These are phyloP conservation scores for Salvia rosmarinus DNA, from an alignment of 257 asterid genomes.

Conservation along the genomic window DNA sequence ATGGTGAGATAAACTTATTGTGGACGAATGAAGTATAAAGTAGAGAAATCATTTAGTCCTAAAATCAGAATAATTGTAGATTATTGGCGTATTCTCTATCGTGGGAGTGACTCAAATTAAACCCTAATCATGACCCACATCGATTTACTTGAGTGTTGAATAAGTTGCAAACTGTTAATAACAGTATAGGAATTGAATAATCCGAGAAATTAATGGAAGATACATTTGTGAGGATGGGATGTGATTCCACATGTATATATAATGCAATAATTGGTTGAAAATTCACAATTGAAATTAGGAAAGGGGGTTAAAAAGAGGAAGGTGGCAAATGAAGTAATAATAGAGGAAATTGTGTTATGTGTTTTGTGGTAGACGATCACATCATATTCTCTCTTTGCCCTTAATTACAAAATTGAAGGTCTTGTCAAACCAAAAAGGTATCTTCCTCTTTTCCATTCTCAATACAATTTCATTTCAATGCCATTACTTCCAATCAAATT, in stretches of 20 bases:
- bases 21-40: constrained; percentile 42
- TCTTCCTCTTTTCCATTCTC: constrained; percentile 37
- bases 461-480: constrained; percentile 41
- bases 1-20: too few relatives aligned
- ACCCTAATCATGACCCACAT: not conserved
- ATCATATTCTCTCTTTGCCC: constrained; percentile 43
- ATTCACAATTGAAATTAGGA: too few relatives aligned
- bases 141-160: not conserved
- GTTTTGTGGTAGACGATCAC: constrained; percentile 46
- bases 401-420: constrained; percentile 31
- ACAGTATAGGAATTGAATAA: not conserved
- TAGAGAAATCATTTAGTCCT: constrained; percentile 38
- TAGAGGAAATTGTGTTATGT: constrained; percentile 17
- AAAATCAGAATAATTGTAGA: too few relatives aligned
- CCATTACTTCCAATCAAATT: too few relatives aligned
- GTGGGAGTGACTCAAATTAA: too few relatives aligned
- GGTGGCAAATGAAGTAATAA: constrained; percentile 33
- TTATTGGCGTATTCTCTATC: too few relatives aligned
- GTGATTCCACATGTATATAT: too few relatives aligned
- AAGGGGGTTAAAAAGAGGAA: not conserved
- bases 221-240: too few relatives aligned
- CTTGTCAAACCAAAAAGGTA: constrained; percentile 57
- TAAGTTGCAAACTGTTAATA: not conserved
- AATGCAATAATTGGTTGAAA: too few relatives aligned
- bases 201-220: not conserved